Base-by-base conservation (phyloP, 2,329 filamentous ascomycete genomes). In the Colletotrichum magnum region DNA sequence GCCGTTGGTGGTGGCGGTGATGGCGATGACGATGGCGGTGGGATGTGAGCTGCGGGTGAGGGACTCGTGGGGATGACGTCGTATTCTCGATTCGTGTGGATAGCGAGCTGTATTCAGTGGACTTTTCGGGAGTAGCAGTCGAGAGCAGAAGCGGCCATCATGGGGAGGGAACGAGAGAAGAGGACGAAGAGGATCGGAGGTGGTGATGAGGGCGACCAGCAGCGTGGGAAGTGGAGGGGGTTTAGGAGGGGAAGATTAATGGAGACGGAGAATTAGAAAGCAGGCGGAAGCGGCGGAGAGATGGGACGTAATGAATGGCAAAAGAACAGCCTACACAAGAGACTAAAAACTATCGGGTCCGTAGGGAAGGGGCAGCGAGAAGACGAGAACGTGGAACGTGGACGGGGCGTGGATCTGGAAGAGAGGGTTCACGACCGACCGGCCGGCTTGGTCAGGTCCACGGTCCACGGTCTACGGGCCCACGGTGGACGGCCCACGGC, bases 201-300 rank as follows among this genome's bases (percentile, higher is more conserved):
- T 43, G 41, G 41, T 18, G 47, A 50, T n/a, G 18, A 21, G 9
- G 18, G 32, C 10, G 32, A 10, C 18, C 47, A 26, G n/a, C 5
- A 12, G n/a, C 12, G n/a, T n/a, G 12, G 47, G 47, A 24, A 21
- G 47, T 24, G 41, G 41, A 43, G 45, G 43, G 39, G 59, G 60
- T 51, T 56, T n/a, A 18, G 56, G 50, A 59, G 56, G 56, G 52
- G 51, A 36, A 59, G 62, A 69, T 69, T 56, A 65, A 65, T 65
- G 54, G 66, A 51, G 56, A 43, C 24, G 56, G 56, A 59, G 53
- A 39, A 59, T 32, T n/a, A n/a, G 63, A 64, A 59, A 56, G 32
- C 61, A 45, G 61, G 54, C 66, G 66, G 66, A 66, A 69, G 62
- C 21, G 21, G 66, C 62, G 66, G 66, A 69, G 54, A 57, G 62